Evolutionary conservation across 2,329 filamentous ascomycete genomes (phyloP), one percentile per base, ranked within the genome.

Genomic region (Neopestalotiopsis clavispora): DNA sequence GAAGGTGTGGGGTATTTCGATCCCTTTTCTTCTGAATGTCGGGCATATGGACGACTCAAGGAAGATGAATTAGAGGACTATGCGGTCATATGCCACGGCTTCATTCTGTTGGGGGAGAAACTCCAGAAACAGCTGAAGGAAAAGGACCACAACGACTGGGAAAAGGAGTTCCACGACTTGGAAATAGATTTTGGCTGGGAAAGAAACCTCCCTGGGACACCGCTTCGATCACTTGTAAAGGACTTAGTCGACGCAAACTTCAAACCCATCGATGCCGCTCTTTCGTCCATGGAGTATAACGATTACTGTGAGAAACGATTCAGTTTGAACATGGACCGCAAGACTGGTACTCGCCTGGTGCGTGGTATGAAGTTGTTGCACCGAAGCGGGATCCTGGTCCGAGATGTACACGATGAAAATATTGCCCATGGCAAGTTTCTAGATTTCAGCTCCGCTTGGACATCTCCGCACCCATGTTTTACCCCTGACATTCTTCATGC

Each of bases 381-480:
- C 59, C 59, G 30, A 2, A 62, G 14, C 12, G 59, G 59, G 6
- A 62, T 62, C 30, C 17, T 38, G 30, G 59, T 62, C 34, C 30
- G 34, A 2, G 59, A 62, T 42, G 13, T 62, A 23, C 30, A 62
- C 2, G 23, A 62, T 6, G 5, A 3, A 17, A 62, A 62, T 10
- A 5, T 38, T 14, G 30, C 32, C 10, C 59, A 42, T 10, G 59
- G 34, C 34, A 42, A 62, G 34, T n/a, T 62, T 23, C 6, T 62
- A 2, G 59, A 62, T n/a, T 62, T 62, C 59, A 42, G 59, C 59
- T 62, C 5, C 9, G 30, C 59, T 10, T 42, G 59, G 59, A 62
- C 59, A 12, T 14, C 59, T 42, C 59, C 59, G 20, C 59, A 62
- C 17, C 59, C 59, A 62, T 42, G 34, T 40, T 62, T 62, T 38